A percentile compares a stretch with the other conserved stretches of the same genome.
Evolutionary conservation across 176 grass and related monocot genomes (phyloP).

Genomic region (Bothriochloa decipiens): DNA sequence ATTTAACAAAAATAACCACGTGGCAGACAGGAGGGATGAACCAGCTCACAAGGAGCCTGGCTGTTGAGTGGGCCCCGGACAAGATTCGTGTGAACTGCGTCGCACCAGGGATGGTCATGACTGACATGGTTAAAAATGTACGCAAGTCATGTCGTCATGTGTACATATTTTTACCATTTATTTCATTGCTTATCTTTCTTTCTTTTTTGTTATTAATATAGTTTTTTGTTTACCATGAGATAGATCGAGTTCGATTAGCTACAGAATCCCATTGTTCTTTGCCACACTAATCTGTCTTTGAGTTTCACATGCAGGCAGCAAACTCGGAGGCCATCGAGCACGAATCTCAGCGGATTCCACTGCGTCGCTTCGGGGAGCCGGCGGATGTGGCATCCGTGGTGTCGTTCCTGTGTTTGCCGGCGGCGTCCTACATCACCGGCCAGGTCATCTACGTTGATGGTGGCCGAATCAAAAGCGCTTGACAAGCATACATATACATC

Average conservation of each 20-base stretch:
- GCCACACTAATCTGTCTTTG: no score
- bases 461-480: not conserved
- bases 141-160: no score
- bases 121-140: no score
- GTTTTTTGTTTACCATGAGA: no score
- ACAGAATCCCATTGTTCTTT: no score
- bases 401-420: constrained; percentile 13
- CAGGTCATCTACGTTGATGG: not conserved
- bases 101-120: not conserved
- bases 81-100: constrained; percentile 45
- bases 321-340: not conserved
- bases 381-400: not conserved
- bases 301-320: no score
- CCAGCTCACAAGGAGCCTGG: constrained; percentile 46
- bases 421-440: not conserved
- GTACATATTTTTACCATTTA: not conserved
- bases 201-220: no score
- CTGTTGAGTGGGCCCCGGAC: constrained; percentile 39
- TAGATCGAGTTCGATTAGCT: no score
- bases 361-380: not conserved
- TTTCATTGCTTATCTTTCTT: no score
- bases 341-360: not conserved
- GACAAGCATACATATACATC: not conserved
- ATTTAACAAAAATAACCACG: no score
- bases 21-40: constrained; percentile 7